phyloP scores from a whole-genome alignment of 1,139 yeast species.

The Yamadazyma jaroonii region DNA sequence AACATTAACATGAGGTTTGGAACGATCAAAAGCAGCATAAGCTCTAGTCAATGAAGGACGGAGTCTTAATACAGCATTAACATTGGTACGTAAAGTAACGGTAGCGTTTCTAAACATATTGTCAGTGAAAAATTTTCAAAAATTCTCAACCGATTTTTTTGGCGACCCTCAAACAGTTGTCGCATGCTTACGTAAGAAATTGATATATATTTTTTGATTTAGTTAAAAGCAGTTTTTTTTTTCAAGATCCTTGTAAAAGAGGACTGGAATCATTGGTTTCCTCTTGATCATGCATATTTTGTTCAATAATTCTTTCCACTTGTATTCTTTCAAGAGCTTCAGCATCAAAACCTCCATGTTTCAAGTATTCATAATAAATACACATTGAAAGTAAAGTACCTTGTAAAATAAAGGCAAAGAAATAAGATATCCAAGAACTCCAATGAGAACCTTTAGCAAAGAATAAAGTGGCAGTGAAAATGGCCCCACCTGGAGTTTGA shows the following conservation, averaged over 20 bases:
- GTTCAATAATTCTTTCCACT: constrained; percentile 31
- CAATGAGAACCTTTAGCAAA: constrained; percentile 75
- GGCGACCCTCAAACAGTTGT: too few species aligned
- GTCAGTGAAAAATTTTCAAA: constrained; percentile 6
- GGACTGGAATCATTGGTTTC: not conserved
- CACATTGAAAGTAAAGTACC: constrained; percentile 38
- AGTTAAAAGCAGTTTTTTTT: not conserved
- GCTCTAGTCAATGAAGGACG: constrained; percentile 36
- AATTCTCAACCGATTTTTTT: not conserved
- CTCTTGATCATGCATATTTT: constrained; percentile 16
- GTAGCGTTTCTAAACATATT: constrained; percentile 23
- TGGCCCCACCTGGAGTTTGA: constrained; percentile 87
- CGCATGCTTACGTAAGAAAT: not conserved
- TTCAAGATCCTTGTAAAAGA: not conserved
- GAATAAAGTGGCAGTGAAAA: constrained; percentile 71
- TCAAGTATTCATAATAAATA: constrained; percentile 37
- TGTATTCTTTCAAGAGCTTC: constrained; percentile 31
- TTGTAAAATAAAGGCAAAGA: constrained; percentile 71
- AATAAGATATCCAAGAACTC: constrained; percentile 85
- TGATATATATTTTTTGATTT: too few species aligned
- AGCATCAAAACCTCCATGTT: constrained; percentile 25
- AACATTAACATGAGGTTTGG: constrained; percentile 93
- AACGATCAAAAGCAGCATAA: constrained; percentile 77
- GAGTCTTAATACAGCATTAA: constrained; percentile 9
- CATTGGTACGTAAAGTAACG: constrained; percentile 19